Evolutionary conservation across 345 rosid genomes (phyloP).

Genomic region (Pugionium dolabratum): DNA sequence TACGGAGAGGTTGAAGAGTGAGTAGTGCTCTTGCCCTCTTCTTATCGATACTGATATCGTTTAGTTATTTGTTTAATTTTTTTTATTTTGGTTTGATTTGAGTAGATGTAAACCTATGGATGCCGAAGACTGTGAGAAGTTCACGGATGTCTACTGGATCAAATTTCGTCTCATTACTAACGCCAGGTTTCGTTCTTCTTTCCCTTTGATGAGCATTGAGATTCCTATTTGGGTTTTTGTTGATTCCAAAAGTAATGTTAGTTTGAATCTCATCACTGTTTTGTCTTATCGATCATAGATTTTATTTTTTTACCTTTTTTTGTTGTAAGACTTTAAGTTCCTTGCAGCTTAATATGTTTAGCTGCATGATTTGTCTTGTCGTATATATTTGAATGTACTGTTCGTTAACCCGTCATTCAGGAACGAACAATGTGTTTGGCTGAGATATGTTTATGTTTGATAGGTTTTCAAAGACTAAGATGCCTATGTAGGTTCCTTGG

Average conservation of each 20-base stretch:
- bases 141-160: slow-evolving; percentile 86
- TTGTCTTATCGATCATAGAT: neutral
- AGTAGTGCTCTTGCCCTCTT: slow-evolving; percentile 13
- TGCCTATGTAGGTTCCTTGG: neutral
- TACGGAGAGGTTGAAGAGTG: slow-evolving; percentile 92
- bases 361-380: neutral
- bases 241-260: slow-evolving; percentile 1
- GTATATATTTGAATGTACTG: neutral
- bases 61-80: neutral
- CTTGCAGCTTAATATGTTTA: neutral
- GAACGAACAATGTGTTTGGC: neutral
- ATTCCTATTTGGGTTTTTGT: neutral
- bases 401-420: neutral
- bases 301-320: neutral
- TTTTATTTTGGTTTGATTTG: neutral
- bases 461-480: neutral
- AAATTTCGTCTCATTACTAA: slow-evolving; percentile 65
- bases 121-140: slow-evolving; percentile 77
- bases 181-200: slow-evolving; percentile 55
- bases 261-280: slow-evolving; percentile 1
- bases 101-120: slow-evolving; percentile 86
- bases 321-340: neutral
- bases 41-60: neutral
- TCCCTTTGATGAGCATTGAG: neutral
- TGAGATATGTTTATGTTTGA: neutral